A percentile compares a stretch with the other conserved stretches of the same genome.
These are phyloP conservation scores for Vitis riparia DNA, from an alignment of 164 flowering plant genomes.

Conservation along the genomic window DNA sequence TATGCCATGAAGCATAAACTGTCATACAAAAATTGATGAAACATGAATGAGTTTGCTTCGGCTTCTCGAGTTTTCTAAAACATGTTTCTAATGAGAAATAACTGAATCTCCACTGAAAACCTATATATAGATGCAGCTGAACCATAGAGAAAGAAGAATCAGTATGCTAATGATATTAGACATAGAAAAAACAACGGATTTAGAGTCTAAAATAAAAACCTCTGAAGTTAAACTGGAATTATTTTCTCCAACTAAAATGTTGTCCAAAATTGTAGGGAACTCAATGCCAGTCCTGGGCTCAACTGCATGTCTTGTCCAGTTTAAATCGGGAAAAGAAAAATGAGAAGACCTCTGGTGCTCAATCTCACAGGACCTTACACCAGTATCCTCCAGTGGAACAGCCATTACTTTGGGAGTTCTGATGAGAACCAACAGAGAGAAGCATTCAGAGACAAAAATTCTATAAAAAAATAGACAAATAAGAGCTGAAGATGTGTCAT, in stretches of 20 bases:
- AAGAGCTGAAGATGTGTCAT: neutral
- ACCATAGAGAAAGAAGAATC: neutral
- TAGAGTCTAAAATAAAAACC: slow-evolving; percentile 33
- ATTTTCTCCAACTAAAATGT: slow-evolving; percentile 33
- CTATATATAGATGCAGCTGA: neutral
- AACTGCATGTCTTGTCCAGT: slow-evolving; percentile 46
- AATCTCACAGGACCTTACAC: slow-evolving; percentile 46
- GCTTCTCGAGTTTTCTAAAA: no score
- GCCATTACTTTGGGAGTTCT: slow-evolving; percentile 57
- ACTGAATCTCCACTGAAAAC: neutral
- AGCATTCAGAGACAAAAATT: neutral
- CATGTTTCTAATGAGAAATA: neutral
- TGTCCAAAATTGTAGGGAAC: slow-evolving; percentile 67
- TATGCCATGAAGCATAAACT: no score
- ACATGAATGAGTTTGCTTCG: no score
- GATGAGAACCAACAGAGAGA: slow-evolving; percentile 17
- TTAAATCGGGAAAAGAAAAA: slow-evolving; percentile 41
- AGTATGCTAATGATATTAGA: no score
- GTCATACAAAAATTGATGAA: no score
- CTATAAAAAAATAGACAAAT: neutral
- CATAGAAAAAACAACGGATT: no score
- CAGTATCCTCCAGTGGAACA: slow-evolving; percentile 44
- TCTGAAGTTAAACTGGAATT: slow-evolving; percentile 44
- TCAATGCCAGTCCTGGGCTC: slow-evolving; percentile 92
- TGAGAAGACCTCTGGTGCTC: slow-evolving; percentile 43